phyloP scores from a whole-genome alignment of 2,329 filamentous ascomycete species.

The Endocalyx cinctus region DNA sequence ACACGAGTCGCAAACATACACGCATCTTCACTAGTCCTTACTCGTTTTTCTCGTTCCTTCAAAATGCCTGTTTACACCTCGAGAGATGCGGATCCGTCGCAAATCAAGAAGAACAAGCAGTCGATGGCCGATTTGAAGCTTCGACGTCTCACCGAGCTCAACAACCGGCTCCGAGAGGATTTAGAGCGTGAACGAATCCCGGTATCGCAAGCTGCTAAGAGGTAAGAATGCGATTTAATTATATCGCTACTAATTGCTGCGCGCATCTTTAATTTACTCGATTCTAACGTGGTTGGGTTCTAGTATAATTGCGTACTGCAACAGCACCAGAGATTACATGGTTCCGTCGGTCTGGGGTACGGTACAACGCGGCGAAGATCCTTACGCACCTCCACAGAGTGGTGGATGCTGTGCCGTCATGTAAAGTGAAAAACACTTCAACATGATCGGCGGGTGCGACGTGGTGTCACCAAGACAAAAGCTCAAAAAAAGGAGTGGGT shows the following conservation, averaged over 20 bases:
- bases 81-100: conserved; percentile 62
- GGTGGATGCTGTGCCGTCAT: conserved; percentile 94
- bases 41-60: too few relatives aligned
- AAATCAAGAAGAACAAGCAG: conserved; percentile 91
- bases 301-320: conserved; percentile 97
- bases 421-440: too few relatives aligned
- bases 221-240: too few relatives aligned
- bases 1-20: too few relatives aligned
- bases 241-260: too few relatives aligned
- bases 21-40: too few relatives aligned
- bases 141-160: conserved; percentile 91
- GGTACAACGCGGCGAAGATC: conserved; percentile 92
- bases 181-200: conserved; percentile 92
- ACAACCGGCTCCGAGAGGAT: conserved; percentile 92
- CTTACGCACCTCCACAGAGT: conserved; percentile 93
- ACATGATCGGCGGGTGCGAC: too few relatives aligned
- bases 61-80: conserved; percentile 64
- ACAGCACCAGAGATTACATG: conserved; percentile 98
- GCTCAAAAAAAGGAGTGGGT: too few relatives aligned
- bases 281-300: too few relatives aligned
- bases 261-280: conserved; percentile 16
- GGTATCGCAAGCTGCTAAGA: conserved; percentile 87
- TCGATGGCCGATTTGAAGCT: conserved; percentile 99
- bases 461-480: too few relatives aligned
- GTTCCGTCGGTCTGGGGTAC: conserved; percentile 94